phyloP scores from a whole-genome alignment of 192 early-diverging fungal species.

The Geranomyces michiganensis region DNA sequence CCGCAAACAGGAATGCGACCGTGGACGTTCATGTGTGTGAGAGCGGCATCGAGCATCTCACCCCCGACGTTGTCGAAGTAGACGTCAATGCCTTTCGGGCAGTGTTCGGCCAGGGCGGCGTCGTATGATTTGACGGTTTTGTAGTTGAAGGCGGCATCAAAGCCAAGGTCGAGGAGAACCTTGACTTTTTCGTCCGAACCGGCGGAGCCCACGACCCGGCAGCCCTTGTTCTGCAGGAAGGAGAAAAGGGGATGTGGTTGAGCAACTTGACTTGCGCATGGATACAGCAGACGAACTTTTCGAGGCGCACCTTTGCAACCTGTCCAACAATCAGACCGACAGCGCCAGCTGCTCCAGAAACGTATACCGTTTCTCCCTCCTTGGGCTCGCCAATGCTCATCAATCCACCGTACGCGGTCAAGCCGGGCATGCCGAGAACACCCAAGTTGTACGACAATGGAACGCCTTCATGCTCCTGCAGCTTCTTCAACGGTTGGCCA shows the following conservation, averaged over 20 bases:
- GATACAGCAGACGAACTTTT: not conserved
- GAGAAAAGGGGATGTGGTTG: too few species aligned
- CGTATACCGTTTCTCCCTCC: slow-evolving; percentile 79
- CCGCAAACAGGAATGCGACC: slow-evolving; percentile 77
- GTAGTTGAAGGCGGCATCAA: slow-evolving; percentile 93
- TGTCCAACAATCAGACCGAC: slow-evolving; percentile 77
- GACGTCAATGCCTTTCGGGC: slow-evolving; percentile 83
- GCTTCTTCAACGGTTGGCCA: slow-evolving; percentile 28
- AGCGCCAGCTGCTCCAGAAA: slow-evolving; percentile 79
- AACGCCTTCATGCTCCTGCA: slow-evolving; percentile 45
- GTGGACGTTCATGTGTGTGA: slow-evolving; percentile 63
- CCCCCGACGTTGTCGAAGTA: slow-evolving; percentile 58
- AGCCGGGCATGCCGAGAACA: slow-evolving; percentile 71
- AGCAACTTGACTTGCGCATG: too few species aligned
- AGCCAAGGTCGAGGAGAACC: slow-evolving; percentile 68
- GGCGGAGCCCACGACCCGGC: slow-evolving; percentile 81
- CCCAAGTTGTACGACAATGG: slow-evolving; percentile 48
- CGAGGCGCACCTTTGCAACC: slow-evolving; percentile 58
- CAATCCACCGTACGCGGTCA: slow-evolving; percentile 76
- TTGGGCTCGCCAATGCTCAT: slow-evolving; percentile 70
- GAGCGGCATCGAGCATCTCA: slow-evolving; percentile 72
- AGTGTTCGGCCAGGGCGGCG: slow-evolving; percentile 58
- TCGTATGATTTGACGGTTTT: slow-evolving; percentile 65
- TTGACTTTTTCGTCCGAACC: slow-evolving; percentile 83
- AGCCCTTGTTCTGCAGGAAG: slow-evolving; percentile 47